Conservation (phyloP, 306 rosid species). For the Cucumis sativus region DNA sequence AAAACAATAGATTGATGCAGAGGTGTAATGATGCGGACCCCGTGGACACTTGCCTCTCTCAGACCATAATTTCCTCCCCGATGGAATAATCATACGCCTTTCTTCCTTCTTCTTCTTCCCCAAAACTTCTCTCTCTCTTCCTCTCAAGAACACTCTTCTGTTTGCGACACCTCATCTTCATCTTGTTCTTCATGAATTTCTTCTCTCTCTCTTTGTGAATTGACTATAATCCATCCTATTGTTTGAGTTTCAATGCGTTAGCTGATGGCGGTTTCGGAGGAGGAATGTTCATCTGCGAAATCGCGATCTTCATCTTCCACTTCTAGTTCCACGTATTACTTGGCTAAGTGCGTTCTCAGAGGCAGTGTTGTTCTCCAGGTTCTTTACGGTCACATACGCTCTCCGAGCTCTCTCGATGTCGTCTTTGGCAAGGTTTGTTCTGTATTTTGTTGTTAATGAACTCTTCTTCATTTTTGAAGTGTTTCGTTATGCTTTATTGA, state of each 20-base stretch:
- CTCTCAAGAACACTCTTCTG: background rate
- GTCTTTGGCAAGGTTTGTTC: slow-evolving; percentile 61
- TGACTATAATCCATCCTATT: background rate
- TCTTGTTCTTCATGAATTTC: background rate
- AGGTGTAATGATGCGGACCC: slow-evolving; percentile 1
- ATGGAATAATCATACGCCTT: background rate
- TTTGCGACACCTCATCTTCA: background rate
- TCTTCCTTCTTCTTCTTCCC: background rate
- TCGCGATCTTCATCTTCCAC: slow-evolving; percentile 53
- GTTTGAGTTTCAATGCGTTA: background rate
- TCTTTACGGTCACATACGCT: slow-evolving; percentile 65
- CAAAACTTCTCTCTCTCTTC: background rate
- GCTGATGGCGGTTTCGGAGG: slow-evolving; percentile 82
- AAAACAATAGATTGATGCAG: background rate
- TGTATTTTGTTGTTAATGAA: background rate
- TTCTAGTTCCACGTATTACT: slow-evolving; percentile 40
- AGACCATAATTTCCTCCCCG: background rate
- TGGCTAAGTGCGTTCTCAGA: slow-evolving; percentile 75
- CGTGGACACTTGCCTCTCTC: background rate
- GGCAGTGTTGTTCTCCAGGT: slow-evolving; percentile 83
- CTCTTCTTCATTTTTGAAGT: background rate
- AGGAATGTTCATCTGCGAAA: slow-evolving; percentile 78
- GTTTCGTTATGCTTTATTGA: background rate
- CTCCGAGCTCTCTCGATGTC: slow-evolving; percentile 55
- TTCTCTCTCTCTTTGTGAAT: background rate